These are phyloP conservation scores for Ustilago nuda DNA, from an alignment of 1,284 basidiomycete genomes.

Conservation along the genomic window DNA sequence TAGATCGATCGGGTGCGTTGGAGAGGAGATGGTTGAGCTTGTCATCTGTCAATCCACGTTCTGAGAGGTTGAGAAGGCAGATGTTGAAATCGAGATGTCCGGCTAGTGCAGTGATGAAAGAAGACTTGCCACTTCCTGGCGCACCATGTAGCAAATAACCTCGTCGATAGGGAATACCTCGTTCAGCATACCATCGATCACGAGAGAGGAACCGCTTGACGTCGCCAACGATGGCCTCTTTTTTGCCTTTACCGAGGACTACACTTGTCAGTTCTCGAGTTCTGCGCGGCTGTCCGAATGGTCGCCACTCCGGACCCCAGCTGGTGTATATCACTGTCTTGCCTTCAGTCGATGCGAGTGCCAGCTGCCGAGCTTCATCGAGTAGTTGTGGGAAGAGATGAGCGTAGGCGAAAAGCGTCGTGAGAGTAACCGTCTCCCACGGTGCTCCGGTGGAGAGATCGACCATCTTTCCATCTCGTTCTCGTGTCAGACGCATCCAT, in stretches of 20 bases:
- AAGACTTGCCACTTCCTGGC: slow-evolving; percentile 97
- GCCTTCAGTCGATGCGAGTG: slow-evolving; percentile 86
- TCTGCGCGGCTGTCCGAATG: slow-evolving; percentile 90
- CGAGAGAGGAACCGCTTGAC: slow-evolving; percentile 84
- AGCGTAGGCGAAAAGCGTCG: slow-evolving; percentile 87
- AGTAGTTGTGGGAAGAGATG: slow-evolving; percentile 83
- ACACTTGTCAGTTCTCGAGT: slow-evolving; percentile 90
- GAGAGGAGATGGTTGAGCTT: slow-evolving; percentile 93
- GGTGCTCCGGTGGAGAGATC: slow-evolving; percentile 90
- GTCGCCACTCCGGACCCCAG: slow-evolving; percentile 95
- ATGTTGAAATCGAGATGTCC: slow-evolving; percentile 91
- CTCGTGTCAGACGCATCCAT: slow-evolving; percentile 93
- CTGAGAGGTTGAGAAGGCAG: slow-evolving; percentile 93
- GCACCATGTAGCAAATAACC: slow-evolving; percentile 96
- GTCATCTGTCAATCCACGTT: slow-evolving; percentile 95
- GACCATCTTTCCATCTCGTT: slow-evolving; percentile 81
- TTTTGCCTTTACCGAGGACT: slow-evolving; percentile 83
- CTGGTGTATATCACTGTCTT: slow-evolving; percentile 96
- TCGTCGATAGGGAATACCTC: slow-evolving; percentile 96
- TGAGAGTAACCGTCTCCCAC: slow-evolving; percentile 97
- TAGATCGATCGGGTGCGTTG: slow-evolving; percentile 89
- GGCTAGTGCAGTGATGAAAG: slow-evolving; percentile 96
- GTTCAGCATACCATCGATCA: slow-evolving; percentile 93
- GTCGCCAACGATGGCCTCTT: slow-evolving; percentile 83
- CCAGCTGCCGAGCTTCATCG: slow-evolving; percentile 86